A percentile compares a stretch with the other conserved stretches of the same genome.
Conservation (phyloP, 441 rosid genomes). For the Manihot esculenta region DNA sequence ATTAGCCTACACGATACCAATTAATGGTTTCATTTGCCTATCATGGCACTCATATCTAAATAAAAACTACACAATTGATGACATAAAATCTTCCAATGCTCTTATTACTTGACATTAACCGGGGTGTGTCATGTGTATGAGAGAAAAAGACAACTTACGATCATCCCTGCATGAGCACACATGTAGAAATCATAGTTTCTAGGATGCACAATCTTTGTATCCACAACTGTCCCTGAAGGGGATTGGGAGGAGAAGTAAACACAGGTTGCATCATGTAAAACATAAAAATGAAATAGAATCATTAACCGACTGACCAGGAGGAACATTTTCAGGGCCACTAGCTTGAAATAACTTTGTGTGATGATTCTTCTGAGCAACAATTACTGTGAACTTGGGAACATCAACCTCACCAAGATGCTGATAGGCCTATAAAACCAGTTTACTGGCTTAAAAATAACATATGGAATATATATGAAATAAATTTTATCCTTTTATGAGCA, state of each 20-base stretch:
- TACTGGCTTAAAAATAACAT: constrained; percentile 5
- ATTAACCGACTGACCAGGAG: constrained; percentile 48
- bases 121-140: too few species aligned
- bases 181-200: constrained; percentile 87
- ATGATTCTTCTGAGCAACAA: constrained; percentile 88
- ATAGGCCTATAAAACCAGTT: constrained; percentile 56
- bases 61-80: not conserved
- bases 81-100: too few species aligned
- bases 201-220: constrained; percentile 80
- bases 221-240: constrained; percentile 70
- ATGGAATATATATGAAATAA: too few species aligned
- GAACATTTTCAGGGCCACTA: constrained; percentile 69
- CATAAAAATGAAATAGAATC: not conserved
- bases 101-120: too few species aligned
- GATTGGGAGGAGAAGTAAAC: constrained; percentile 4
- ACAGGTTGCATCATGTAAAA: constrained; percentile 10
- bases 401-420: constrained; percentile 65
- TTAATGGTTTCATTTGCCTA: not conserved
- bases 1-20: not conserved
- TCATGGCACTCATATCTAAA: not conserved
- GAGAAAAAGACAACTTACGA: constrained; percentile 45
- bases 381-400: constrained; percentile 83
- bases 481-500: not conserved
- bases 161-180: constrained; percentile 84
- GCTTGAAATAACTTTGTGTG: constrained; percentile 80